Base-by-base conservation (phyloP, 495 filamentous ascomycete species). In the Emericellopsis terricola region DNA sequence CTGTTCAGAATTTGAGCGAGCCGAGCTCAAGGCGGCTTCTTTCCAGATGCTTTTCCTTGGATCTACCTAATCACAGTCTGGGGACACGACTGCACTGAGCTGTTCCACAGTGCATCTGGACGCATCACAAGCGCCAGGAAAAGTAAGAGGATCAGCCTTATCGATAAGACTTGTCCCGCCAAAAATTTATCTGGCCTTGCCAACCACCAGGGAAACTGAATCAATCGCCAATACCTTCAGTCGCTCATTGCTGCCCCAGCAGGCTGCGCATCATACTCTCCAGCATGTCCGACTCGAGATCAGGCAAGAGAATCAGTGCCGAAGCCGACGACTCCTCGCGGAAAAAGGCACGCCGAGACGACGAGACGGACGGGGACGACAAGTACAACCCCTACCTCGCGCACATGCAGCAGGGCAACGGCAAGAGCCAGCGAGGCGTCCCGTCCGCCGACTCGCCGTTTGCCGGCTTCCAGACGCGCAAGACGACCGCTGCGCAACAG, bases 341-440 rank as follows among this genome's bases (percentile, higher is more conserved):
- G 49, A 40, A 21, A 49, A 51, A 29, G 49, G 49, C 34, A 44
- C 38, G 23, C 46, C 39, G 17, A 13, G 41, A 45, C 40, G 37
- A 16, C 28, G 39, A 36, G 33, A 41, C 42, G 8, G 34, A 62
- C 39, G 60, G 58, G 28, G 51, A 42, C 19, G 40, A 34, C 15
- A 54, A 60, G 31, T 47, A 49, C 42, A 96, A 94, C 47, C 80
- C 79, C 2, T 96, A 99, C 53, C 71, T 96, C 32, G 83, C 85
- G 32, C 91, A 99, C 49, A 80, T 79, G 70, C 78, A 84, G 52
- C 62, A 80, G 28, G 44, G 50, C 20, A 51, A 69, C 38, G 58
- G 53, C 23, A 30, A 40, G 7, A 47, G 41, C 11, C 46, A 23
- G 20, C n/a, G n/a, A n/a, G 55, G 35, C 34, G 39, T 18, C 38